phyloP scores from a whole-genome alignment of 352 stramenopile genomes.

The Poterioochromonas sp. region DNA sequence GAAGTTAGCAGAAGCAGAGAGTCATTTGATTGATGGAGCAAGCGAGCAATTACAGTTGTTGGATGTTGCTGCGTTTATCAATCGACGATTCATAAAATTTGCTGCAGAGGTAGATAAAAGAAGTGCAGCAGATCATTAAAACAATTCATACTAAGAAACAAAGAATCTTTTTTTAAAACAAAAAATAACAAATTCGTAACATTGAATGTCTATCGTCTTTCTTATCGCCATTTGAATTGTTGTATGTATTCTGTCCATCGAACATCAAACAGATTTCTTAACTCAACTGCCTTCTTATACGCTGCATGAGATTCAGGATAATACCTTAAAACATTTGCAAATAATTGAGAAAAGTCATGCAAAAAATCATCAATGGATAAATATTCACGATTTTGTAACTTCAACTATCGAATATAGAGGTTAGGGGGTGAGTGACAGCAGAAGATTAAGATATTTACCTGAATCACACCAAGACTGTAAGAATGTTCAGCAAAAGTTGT shows the following conservation, averaged over 20 bases:
- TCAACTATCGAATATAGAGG: too few relatives aligned
- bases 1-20: constrained; percentile 70
- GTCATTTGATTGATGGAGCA: constrained; percentile 76
- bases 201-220: too few relatives aligned
- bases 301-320: not conserved
- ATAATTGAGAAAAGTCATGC: not conserved
- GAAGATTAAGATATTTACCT: not conserved
- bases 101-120: too few relatives aligned
- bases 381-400: not conserved
- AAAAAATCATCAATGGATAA: not conserved
- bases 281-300: not conserved
- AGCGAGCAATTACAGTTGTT: constrained; percentile 92
- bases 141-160: too few relatives aligned
- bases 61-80: constrained; percentile 75
- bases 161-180: too few relatives aligned
- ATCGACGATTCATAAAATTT: constrained; percentile 44
- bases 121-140: too few relatives aligned
- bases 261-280: not conserved
- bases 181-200: too few relatives aligned
- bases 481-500: not conserved
- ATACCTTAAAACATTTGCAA: not conserved
- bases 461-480: not conserved
- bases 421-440: too few relatives aligned
- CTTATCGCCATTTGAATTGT: not conserved
- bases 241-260: not conserved